Evolutionary conservation across 768 basidiomycete species (phyloP), one percentile per base, ranked within the genome.

Genomic region (Mycena capillaripes): DNA sequence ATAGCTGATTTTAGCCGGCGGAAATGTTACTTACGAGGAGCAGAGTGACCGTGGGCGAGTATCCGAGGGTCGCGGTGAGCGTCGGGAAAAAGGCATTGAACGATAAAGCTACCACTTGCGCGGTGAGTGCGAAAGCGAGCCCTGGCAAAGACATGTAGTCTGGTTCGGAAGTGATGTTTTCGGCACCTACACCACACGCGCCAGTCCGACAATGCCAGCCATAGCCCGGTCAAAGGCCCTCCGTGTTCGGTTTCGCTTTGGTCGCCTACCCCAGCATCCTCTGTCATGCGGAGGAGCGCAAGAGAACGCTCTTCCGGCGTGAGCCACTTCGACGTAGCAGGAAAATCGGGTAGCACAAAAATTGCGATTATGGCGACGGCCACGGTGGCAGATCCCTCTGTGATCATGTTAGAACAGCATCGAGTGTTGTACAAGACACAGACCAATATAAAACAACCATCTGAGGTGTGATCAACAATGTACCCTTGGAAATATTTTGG

Each of bases 1-100:
- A n/a, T n/a, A n/a, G n/a, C 19, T 46, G 27, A 23, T 25, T 29
- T 27, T 32, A 8, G 36, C 12, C 8, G 11, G 10, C 8, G 11
- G 0, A 55, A 25, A n/a, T 25, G 38, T 40, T 7, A 42, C 59
- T 69, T 9, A 64, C 64, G 56, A 73, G 44, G 17, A 70, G 57
- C 12, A 66, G 36, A 40, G 72, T 69, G 16, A 71, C 66, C 8
- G 66, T 71, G 1, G 66, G 66, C 29, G 60, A 61, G 23, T 30
- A 93, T 23, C 92, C 92, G 81, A 97, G 84, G 12, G 95, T 96
- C 21, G 86, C 89, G 32, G 88, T 89, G 53, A 96, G 81, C 0
- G 95, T 93, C 8, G 93, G 94, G 82, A 95, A 95, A 80, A 91
- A 95, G 10, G 90, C 91, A 78, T 93, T 92, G 86, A 95, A 95